Evolutionary conservation across 2,329 filamentous ascomycete species (phyloP).

Genomic region (Lasiodiplodia hormozganensis): DNA sequence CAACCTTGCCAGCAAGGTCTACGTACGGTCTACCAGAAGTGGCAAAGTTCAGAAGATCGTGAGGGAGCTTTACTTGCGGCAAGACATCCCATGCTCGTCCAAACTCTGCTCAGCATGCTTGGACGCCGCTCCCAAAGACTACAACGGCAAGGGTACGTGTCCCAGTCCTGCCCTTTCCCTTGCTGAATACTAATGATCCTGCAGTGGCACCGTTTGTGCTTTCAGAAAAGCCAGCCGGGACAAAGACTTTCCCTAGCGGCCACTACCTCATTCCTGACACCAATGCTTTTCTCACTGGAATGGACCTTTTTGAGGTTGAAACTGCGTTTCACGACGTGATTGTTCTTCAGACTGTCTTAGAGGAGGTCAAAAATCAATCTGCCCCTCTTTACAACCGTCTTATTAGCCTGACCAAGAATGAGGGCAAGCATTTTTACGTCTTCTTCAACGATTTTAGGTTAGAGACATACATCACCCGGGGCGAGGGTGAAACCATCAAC

Average conservation of each 20-base stretch:
- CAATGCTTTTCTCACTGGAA: slow-evolving; percentile 91
- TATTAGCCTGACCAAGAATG: slow-evolving; percentile 88
- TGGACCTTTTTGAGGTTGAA: slow-evolving; percentile 95
- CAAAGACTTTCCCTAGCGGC: slow-evolving; percentile 80
- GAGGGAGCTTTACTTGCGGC: slow-evolving; percentile 90
- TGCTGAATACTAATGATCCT: slow-evolving; percentile 21
- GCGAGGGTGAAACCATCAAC: slow-evolving; percentile 85
- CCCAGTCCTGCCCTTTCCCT: slow-evolving; percentile 33
- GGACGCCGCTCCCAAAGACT: slow-evolving; percentile 77
- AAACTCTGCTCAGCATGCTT: slow-evolving; percentile 82
- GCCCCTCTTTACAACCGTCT: slow-evolving; percentile 94
- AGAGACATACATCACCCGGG: slow-evolving; percentile 83
- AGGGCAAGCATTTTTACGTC: slow-evolving; percentile 96
- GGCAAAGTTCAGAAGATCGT: slow-evolving; percentile 99
- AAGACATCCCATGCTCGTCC: slow-evolving; percentile 97
- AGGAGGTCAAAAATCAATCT: slow-evolving; percentile 93
- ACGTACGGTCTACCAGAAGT: slow-evolving; percentile 90
- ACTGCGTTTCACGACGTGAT: slow-evolving; percentile 96
- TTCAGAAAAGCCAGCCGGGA: slow-evolving; percentile 85
- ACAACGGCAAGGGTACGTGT: slow-evolving; percentile 72
- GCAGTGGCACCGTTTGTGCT: slow-evolving; percentile 83
- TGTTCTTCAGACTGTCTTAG: slow-evolving; percentile 92
- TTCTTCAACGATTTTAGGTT: slow-evolving; percentile 98
- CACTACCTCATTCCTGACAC: slow-evolving; percentile 97
- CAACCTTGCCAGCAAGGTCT: slow-evolving; percentile 93